phyloP scores from a whole-genome alignment of 139 green algal species.

The Chlorella sp. region DNA sequence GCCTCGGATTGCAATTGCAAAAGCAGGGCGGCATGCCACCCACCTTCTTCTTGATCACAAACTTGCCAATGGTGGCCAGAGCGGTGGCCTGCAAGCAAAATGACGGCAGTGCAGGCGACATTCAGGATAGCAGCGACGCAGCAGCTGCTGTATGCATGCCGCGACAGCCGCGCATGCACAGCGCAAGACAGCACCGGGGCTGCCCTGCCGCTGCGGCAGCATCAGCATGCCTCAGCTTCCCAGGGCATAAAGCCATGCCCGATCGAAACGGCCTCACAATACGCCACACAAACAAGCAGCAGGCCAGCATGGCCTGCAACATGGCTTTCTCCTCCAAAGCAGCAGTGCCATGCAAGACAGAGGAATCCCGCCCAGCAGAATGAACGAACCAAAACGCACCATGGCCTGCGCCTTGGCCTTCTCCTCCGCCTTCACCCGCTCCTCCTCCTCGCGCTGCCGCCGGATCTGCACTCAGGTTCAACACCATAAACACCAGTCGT shows the following conservation, averaged over 20 bases:
- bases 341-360: background rate
- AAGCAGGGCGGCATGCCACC: too few species aligned
- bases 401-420: slow-evolving; percentile 69
- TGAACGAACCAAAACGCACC: slow-evolving; percentile 13
- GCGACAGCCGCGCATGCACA: too few species aligned
- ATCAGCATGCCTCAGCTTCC: too few species aligned
- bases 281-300: background rate
- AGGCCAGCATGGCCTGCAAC: background rate
- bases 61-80: slow-evolving; percentile 87
- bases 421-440: slow-evolving; percentile 55
- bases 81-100: slow-evolving; percentile 41
- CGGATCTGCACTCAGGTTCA: slow-evolving; percentile 8
- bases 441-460: slow-evolving; percentile 39
- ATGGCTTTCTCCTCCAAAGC: background rate
- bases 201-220: background rate
- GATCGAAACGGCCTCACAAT: background rate
- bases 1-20: too few species aligned
- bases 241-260: too few species aligned
- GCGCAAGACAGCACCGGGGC: too few species aligned
- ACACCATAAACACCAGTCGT: too few species aligned
- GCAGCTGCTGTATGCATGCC: background rate
- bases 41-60: slow-evolving; percentile 91
- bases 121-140: background rate
- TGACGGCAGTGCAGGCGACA: too few species aligned
- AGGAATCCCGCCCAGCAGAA: background rate